Base-by-base conservation (phyloP, 2,329 filamentous ascomycete species). In the Nemania diffusa region DNA sequence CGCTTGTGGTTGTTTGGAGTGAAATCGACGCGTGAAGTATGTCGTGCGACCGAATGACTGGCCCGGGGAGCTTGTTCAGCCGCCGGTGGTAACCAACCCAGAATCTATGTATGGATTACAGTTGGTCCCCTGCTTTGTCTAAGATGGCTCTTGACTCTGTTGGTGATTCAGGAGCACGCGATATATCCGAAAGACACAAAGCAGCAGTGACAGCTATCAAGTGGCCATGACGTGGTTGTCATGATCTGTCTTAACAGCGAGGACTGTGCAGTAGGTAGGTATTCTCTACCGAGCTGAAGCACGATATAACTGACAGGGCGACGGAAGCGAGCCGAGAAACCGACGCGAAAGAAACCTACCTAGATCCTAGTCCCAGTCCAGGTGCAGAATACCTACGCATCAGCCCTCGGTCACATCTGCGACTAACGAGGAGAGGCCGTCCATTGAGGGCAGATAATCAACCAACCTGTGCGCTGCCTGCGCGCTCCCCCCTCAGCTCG, bases 401-500 rank as follows among this genome's bases (percentile, higher is more conserved):
- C 55, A 62, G 40, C 60, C 48, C n/a, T n/a, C 24, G 29, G 32
- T 15, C 13, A 57, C 34, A n/a, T 20, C 65, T 52, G 22, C 42
- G 32, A 40, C 52, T 44, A 22, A 29, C 58, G n/a, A 50, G 29
- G 15, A 50, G 26, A 59, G 20, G n/a, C 55, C 59, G 13, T 27
- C 29, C 59, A 59, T 42, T 26, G 17, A 53, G 32, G 27, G n/a
- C 29, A 26, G 7, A 13, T 20, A 32, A 44, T 6, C 32, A 7
- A n/a, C 13, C 37, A 26, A 44, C 7, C 7, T 20, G 6, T 22
- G 22, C 44, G 20, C 61, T 57, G n/a, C 42, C 44, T 50, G 37
- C 59, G 9, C 40, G 34, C 32, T 52, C n/a, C n/a, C n/a, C 15
- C 24, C 56, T 67, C 65, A 64, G 65, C 65, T 67, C 57, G 56